Conservation (phyloP, 108 stramenopile species). For the Schizochytrium sp. region DNA sequence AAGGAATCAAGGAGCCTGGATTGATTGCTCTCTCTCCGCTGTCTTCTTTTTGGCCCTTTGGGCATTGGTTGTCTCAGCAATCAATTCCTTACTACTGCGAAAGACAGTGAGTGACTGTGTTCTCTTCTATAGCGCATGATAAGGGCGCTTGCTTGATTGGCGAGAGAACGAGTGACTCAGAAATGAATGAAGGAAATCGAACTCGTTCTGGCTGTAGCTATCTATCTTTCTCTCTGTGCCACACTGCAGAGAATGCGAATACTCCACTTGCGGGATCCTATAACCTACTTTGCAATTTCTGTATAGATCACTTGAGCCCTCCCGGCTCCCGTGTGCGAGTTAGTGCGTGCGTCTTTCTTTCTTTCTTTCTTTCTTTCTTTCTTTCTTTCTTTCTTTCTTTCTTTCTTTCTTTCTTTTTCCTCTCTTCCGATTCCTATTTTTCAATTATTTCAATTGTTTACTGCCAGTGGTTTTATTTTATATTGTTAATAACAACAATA, state of each 20-base stretch:
- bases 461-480: no score
- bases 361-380: constrained; percentile 29
- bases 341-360: background rate
- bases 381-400: constrained; percentile 20
- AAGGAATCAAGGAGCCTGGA: no score
- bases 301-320: background rate
- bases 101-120: no score
- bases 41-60: no score
- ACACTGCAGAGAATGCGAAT: background rate
- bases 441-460: no score
- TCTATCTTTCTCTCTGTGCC: background rate
- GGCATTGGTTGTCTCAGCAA: no score
- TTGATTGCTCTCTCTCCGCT: no score
- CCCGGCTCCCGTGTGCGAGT: background rate
- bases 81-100: no score
- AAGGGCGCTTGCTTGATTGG: background rate
- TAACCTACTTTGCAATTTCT: background rate
- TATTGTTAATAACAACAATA: no score
- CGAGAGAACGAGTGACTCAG: background rate
- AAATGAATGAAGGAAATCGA: background rate
- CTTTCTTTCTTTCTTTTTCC: constrained; percentile 13
- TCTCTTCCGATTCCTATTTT: background rate
- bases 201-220: background rate
- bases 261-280: background rate
- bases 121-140: no score